Evolutionary conservation across 257 asterid genomes (phyloP).

Genomic region (Cruciata laevipes): DNA sequence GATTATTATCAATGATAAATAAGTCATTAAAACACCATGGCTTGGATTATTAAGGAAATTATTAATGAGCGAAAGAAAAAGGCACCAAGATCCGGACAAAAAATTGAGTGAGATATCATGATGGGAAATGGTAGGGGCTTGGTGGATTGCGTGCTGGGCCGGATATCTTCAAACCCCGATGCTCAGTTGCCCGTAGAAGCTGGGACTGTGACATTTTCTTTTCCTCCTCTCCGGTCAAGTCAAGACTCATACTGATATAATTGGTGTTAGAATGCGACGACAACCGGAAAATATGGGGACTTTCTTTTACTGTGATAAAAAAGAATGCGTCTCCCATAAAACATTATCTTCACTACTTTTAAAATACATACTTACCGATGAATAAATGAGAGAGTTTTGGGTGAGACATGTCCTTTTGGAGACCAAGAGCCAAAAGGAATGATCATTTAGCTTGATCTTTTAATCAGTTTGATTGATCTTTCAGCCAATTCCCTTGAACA

Average conservation of each 20-base stretch:
- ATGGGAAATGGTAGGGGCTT: neutral
- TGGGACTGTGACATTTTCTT: neutral
- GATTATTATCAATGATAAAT: no score
- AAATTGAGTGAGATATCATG: neutral
- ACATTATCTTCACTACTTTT: no score
- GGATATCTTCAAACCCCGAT: neutral
- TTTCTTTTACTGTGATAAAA: neutral
- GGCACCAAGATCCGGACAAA: neutral
- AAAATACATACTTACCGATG: no score
- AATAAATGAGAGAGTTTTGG: no score
- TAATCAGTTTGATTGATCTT: no score
- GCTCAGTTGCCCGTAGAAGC: neutral
- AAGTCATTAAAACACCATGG: no score
- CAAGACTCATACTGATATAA: neutral
- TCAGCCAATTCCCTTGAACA: no score
- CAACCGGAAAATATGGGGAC: neutral
- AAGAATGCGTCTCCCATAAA: no score
- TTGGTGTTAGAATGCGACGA: neutral
- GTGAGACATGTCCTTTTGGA: no score
- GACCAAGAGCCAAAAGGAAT: no score
- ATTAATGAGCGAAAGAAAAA: no score
- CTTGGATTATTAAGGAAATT: neutral
- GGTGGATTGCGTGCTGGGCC: constrained; percentile 5
- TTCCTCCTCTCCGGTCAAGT: neutral
- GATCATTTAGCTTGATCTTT: no score